Evolutionary conservation across 2,329 filamentous ascomycete genomes (phyloP).

Genomic region (Dactylellina parvicollis): DNA sequence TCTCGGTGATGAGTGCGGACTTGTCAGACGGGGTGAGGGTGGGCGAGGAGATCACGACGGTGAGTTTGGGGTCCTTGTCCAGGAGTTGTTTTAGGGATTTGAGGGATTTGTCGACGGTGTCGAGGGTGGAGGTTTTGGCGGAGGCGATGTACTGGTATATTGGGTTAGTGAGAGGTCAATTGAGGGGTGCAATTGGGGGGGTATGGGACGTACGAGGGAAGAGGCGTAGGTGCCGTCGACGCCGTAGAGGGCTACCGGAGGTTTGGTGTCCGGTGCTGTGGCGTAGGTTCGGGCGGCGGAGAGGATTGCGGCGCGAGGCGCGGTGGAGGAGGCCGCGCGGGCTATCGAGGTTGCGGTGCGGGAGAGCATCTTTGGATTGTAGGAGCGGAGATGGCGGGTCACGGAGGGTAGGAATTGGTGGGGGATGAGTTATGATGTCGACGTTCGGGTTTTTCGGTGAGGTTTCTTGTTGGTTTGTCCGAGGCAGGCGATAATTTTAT

Average conservation of each 20-base stretch:
- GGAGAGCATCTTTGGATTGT: conserved; percentile 42
- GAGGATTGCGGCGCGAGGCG: conserved; percentile 71
- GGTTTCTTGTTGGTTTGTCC: conserved; percentile 40
- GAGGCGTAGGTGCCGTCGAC: conserved; percentile 98
- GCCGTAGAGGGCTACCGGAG: conserved; percentile 90
- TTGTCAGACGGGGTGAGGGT: conserved; percentile 84
- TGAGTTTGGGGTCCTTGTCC: conserved; percentile 84
- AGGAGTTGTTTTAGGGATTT: conserved; percentile 75
- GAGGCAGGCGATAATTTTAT: conserved; percentile 39
- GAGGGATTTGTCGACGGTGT: conserved; percentile 83
- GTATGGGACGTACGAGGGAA: conserved; percentile 80
- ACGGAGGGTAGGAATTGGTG: conserved; percentile 15
- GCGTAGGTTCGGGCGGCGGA: conserved; percentile 75
- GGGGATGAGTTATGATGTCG: conserved; percentile 24
- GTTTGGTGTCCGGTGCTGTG: conserved; percentile 73
- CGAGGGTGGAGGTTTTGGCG: conserved; percentile 83
- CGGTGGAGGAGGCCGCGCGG: conserved; percentile 65
- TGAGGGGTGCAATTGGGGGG: no score
- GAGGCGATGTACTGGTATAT: conserved; percentile 88
- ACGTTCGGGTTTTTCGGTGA: conserved; percentile 38
- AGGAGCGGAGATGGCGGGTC: not conserved
- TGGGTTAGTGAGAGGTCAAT: not conserved
- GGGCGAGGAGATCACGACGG: conserved; percentile 78
- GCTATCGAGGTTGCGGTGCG: conserved; percentile 51
- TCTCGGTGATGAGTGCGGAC: conserved; percentile 82